These are phyloP conservation scores for Thalassiosira profunda DNA, from an alignment of 108 stramenopile genomes.

Conservation along the genomic window DNA sequence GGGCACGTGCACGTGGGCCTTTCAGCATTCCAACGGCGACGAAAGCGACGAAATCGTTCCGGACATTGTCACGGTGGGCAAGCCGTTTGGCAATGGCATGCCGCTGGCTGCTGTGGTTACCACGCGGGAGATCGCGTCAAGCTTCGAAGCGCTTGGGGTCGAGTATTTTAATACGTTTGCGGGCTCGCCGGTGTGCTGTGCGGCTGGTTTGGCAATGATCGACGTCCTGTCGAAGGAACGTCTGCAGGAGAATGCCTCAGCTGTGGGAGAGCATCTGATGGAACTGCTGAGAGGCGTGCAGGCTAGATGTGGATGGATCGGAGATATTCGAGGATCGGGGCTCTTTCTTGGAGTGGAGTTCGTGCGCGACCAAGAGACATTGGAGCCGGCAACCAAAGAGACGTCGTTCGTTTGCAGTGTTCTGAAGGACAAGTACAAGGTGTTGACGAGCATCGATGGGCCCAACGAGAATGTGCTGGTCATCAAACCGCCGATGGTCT, in stretches of 20 bases:
- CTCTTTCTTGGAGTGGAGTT: constrained; percentile 95
- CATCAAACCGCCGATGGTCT: constrained; percentile 96
- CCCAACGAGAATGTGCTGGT: constrained; percentile 91
- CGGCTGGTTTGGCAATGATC: constrained; percentile 91
- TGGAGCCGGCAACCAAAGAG: constrained; percentile 73
- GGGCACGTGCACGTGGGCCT: constrained; percentile 93
- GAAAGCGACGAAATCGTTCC: constrained; percentile 69
- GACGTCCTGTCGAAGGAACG: constrained; percentile 76
- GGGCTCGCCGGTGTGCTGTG: constrained; percentile 91
- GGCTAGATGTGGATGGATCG: constrained; percentile 63
- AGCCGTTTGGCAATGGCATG: constrained; percentile 98
- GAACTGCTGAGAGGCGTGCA: constrained; percentile 47
- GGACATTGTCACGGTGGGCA: constrained; percentile 97
- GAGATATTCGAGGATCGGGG: constrained; percentile 94
- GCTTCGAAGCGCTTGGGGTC: constrained; percentile 87
- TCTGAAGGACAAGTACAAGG: constrained; percentile 71
- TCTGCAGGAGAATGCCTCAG: constrained; percentile 81
- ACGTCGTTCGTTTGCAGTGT: constrained; percentile 81
- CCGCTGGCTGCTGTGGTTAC: constrained; percentile 95
- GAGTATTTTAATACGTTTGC: constrained; percentile 99
- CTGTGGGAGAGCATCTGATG: constrained; percentile 78
- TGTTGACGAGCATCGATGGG: constrained; percentile 93
- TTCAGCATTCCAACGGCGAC: constrained; percentile 70
- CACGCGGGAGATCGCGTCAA: constrained; percentile 70
- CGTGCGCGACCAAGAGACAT: constrained; percentile 59